Evolutionary conservation across 2,329 filamentous ascomycete genomes (phyloP).

Genomic region (Aphanocladium album): DNA sequence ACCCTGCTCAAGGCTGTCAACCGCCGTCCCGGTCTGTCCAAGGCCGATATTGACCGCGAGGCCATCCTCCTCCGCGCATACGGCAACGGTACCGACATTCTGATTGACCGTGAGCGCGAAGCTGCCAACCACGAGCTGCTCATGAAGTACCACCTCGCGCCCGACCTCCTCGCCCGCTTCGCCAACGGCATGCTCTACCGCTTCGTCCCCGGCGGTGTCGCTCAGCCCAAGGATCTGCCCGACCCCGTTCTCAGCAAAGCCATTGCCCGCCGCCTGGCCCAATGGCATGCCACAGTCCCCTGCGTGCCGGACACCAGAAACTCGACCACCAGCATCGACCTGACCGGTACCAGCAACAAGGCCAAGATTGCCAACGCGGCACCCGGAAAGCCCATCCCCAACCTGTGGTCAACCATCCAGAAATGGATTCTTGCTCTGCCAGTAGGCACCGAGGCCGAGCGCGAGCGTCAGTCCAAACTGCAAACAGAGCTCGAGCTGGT

Average conservation of each 20-base stretch:
- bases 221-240: conserved; percentile 74
- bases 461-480: conserved; percentile 59
- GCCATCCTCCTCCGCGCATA: conserved; percentile 89
- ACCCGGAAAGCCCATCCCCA: conserved; percentile 69
- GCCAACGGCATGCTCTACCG: conserved; percentile 94
- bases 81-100: conserved; percentile 85
- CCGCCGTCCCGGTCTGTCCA: conserved; percentile 59
- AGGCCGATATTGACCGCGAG: conserved; percentile 71
- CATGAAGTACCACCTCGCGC: conserved; percentile 76
- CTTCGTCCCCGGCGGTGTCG: conserved; percentile 77
- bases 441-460: conserved; percentile 62
- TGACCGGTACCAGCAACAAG: conserved; percentile 28
- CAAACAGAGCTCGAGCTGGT: conserved; percentile 71
- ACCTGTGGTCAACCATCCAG: conserved; percentile 91
- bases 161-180: conserved; percentile 83
- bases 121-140: conserved; percentile 78
- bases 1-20: conserved; percentile 79
- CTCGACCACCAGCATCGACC: conserved; percentile 22
- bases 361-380: conserved; percentile 46
- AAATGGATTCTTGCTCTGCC: conserved; percentile 92
- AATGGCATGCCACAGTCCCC: conserved; percentile 82
- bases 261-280: conserved; percentile 75
- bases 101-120: conserved; percentile 92
- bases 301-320: conserved; percentile 41
- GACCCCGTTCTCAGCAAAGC: conserved; percentile 72